Percentiles rank a stretch among this genome's conserved stretches.
These are phyloP conservation scores for Biscogniauxia mediterranea DNA, from an alignment of 2,329 filamentous ascomycete genomes.

Conservation along the genomic window DNA sequence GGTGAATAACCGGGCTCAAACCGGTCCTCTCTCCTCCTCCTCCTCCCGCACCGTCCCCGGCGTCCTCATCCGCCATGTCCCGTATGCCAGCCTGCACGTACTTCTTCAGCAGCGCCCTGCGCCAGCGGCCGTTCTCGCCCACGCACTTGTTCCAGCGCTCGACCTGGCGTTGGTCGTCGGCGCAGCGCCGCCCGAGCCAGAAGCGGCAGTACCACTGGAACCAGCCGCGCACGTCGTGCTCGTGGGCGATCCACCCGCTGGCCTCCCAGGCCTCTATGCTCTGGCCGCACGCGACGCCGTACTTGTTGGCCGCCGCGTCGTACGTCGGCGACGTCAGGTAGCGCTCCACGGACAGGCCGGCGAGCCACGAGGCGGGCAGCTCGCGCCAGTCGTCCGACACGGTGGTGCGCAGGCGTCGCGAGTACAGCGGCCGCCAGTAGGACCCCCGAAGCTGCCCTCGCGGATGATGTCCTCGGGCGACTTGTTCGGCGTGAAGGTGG, in stretches of 20 bases:
- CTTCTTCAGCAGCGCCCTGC: conserved; percentile 49
- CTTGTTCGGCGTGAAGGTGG: conserved; percentile 50
- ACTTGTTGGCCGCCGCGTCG: conserved; percentile 51
- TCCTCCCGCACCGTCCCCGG: conserved; percentile 46
- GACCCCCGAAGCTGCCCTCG: conserved; percentile 52
- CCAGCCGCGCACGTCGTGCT: conserved; percentile 53
- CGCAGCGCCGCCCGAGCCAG: conserved; percentile 48
- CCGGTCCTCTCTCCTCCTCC: conserved; percentile 34
- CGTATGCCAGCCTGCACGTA: conserved; percentile 43
- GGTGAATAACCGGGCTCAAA: conserved; percentile 55
- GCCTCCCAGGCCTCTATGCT: conserved; percentile 55
- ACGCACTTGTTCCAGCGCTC: conserved; percentile 52
- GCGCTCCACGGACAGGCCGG: conserved; percentile 36
- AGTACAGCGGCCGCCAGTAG: conserved; percentile 49
- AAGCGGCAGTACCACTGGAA: conserved; percentile 58
- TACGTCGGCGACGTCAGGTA: conserved; percentile 43
- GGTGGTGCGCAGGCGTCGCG: conserved; percentile 39
- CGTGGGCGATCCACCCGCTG: conserved; percentile 53
- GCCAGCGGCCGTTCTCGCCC: conserved; percentile 50
- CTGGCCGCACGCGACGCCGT: conserved; percentile 51
- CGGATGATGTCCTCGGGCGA: conserved; percentile 50
- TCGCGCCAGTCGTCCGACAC: conserved; percentile 47
- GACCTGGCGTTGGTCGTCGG: conserved; percentile 51
- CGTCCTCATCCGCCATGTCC: conserved; percentile 46
- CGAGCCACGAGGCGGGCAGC: conserved; percentile 43